Evolutionary conservation across 2,329 filamentous ascomycete genomes (phyloP), one percentile per base, ranked within the genome.

Genomic region (Rhynchosporium secalis): DNA sequence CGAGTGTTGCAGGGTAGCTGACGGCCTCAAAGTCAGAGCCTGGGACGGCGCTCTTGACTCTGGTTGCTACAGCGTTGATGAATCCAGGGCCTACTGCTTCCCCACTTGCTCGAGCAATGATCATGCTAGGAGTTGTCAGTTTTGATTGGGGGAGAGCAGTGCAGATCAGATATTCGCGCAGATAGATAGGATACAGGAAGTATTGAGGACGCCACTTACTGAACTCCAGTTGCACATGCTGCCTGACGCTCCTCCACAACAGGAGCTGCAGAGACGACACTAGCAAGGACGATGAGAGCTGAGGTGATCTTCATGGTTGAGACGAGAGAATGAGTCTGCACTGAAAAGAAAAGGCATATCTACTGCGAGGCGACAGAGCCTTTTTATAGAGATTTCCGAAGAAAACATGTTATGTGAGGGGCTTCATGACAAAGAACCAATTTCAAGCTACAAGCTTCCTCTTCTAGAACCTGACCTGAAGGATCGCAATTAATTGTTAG

Each of bases 31-130:
- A 67, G 46, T 70, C 68, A 2, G 73, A 74, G 33, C 70, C 70
- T 1, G 74, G 71, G n/a, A 75, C 66, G 40, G 63, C 59, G 9
- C 67, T 62, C 48, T 70, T 67, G 31, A 75, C 68, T 40, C 70
- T 59, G 48, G 68, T 64, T 4, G 72, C 73, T 1, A 76, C 69
- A 45, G 57, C 41, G 9, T 65, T 69, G 31, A 70, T 66, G 15
- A 66, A 65, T 28, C 73, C 74, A 29, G 72, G 69, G 12, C 73
- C 73, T 1, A 65, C 56, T 4, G 38, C 33, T 61, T 73, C 72
- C 47, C 69, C 69, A 36, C 69, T 71, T 26, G 71, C 74, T 13
- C 74, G 70, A 6, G 71, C 72, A 7, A 73, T 73, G 62, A 76
- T 72, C 49, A 54, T 54, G 31, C 49, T 54, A 36, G 49, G 31